Percentiles rank a stretch among this genome's conserved stretches.
Conservation (phyloP, 2,329 filamentous ascomycete species). For the Colletotrichum nymphaeae region DNA sequence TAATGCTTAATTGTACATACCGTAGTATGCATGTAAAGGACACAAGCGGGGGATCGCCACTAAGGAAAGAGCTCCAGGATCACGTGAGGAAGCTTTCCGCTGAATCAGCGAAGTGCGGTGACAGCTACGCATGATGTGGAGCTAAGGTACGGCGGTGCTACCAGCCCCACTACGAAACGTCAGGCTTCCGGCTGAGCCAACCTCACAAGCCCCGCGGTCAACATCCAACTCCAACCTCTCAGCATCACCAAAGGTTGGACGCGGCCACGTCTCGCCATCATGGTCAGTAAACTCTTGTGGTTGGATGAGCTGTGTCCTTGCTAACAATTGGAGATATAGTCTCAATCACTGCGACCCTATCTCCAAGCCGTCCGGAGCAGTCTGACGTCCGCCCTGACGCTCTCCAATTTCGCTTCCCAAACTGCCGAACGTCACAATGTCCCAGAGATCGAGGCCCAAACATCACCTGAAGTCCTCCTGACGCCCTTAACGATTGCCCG, state of each 20-base stretch:
- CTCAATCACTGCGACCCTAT: slow-evolving; percentile 96
- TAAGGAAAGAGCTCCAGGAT: background rate
- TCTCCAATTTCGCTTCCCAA: slow-evolving; percentile 98
- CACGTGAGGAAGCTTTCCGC: slow-evolving; percentile 9
- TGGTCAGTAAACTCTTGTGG: slow-evolving; percentile 15
- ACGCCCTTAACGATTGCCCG: slow-evolving; percentile 91
- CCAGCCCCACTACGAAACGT: slow-evolving; percentile 47
- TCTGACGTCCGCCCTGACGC: slow-evolving; percentile 90
- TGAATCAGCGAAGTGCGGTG: slow-evolving; percentile 26
- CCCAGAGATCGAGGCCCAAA: slow-evolving; percentile 93
- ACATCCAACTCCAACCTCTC: slow-evolving; percentile 29
- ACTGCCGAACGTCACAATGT: slow-evolving; percentile 97
- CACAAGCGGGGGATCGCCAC: slow-evolving; percentile 29
- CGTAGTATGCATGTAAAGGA: slow-evolving; percentile 5
- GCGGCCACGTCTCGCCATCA: slow-evolving; percentile 30
- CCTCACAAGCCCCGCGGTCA: slow-evolving; percentile 36
- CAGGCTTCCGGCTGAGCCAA: slow-evolving; percentile 45
- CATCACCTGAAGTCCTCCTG: slow-evolving; percentile 92
- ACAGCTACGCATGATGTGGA: slow-evolving; percentile 25
- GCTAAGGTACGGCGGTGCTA: slow-evolving; percentile 32
- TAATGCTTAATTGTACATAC: background rate
- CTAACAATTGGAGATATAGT: slow-evolving; percentile 62
- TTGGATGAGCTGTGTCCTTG: background rate
- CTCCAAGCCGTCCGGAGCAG: slow-evolving; percentile 96
- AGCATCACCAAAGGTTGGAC: slow-evolving; percentile 30